Percentiles rank a stretch among this genome's conserved stretches.
Conservation (phyloP, 2,329 filamentous ascomycete genomes). For the Xylariaceae sp. region DNA sequence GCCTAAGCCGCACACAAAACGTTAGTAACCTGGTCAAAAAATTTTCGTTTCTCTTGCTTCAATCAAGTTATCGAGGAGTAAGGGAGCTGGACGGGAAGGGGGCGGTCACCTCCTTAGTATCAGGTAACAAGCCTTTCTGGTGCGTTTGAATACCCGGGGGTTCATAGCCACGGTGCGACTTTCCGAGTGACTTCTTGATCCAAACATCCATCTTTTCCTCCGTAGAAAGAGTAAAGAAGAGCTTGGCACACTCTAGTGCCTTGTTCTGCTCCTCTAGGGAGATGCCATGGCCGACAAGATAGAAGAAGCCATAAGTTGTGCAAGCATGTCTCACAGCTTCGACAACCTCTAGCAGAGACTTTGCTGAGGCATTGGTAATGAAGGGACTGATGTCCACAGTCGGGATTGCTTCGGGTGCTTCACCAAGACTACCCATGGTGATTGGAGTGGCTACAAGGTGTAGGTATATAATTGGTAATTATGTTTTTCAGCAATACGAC, state of each 20-base stretch:
- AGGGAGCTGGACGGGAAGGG: not conserved
- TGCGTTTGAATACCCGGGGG: constrained; percentile 36
- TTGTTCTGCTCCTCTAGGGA: constrained; percentile 27
- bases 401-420: constrained; percentile 37
- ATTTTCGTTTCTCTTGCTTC: no score
- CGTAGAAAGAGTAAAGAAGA: constrained; percentile 35
- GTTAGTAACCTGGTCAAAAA: not conserved
- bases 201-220: constrained; percentile 38
- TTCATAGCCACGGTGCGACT: constrained; percentile 39
- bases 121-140: constrained; percentile 36
- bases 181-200: constrained; percentile 37
- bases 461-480: not conserved
- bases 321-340: constrained; percentile 36
- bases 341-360: constrained; percentile 32
- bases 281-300: constrained; percentile 41
- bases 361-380: constrained; percentile 29
- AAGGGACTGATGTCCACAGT: constrained; percentile 40
- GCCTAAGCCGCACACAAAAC: constrained; percentile 18
- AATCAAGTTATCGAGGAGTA: not conserved
- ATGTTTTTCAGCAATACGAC: not conserved
- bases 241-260: constrained; percentile 30
- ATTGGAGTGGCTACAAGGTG: no score
- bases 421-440: constrained; percentile 2
- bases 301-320: constrained; percentile 41
- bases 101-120: constrained; percentile 36